Evolutionary conservation across 768 basidiomycete species (phyloP), one percentile per base, ranked within the genome.

Genomic region (Rhizopogon vulgaris): DNA sequence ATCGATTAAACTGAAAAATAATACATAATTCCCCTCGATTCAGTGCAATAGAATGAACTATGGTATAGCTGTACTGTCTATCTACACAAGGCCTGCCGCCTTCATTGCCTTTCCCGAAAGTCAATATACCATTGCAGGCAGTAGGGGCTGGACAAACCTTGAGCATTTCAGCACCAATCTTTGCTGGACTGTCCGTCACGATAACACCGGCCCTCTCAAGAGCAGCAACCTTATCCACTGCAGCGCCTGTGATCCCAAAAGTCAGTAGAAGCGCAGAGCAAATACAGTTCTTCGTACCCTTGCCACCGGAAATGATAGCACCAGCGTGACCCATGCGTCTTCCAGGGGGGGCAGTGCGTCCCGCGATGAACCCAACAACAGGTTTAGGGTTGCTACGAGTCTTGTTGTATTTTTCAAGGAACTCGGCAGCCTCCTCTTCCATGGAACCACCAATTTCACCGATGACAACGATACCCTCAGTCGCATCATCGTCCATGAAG

Each of bases 371-470:
- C 37, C 88, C 90, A 51, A 99, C 92, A 34, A 98, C 93, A 45
- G 96, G 96, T 72, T 99, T 99, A 52, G 91, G 91, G 58, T 84
- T 76, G 51, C 70, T 70, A 49, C 89, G 80, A 25, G 87, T 92
- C 73, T 91, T 90, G 78, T 99, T 99, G 76, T 90, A 87, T 69
- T 80, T 78, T 67, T 90, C 88, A 51, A 99, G 76, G 72, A 95
- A 98, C 60, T 94, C 96, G 5, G 96, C 96, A 6, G 96, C 96
- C 58, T 98, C 95, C 70, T 99, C 96, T 73, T 99, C 96, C 95
- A 97, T 96, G 7, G 91, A 87, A 18, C 96, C 96, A 57, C 96
- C 96, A 60, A 99, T 99, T 74, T 99, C 96, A 55, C 96, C 96
- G 61, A 99, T 99, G 56, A 98, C 76, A 56, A 99, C 95, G 58